Evolutionary conservation across 352 stramenopile genomes (phyloP), one percentile per base, ranked within the genome.

Genomic region (Globisporangium splendens): DNA sequence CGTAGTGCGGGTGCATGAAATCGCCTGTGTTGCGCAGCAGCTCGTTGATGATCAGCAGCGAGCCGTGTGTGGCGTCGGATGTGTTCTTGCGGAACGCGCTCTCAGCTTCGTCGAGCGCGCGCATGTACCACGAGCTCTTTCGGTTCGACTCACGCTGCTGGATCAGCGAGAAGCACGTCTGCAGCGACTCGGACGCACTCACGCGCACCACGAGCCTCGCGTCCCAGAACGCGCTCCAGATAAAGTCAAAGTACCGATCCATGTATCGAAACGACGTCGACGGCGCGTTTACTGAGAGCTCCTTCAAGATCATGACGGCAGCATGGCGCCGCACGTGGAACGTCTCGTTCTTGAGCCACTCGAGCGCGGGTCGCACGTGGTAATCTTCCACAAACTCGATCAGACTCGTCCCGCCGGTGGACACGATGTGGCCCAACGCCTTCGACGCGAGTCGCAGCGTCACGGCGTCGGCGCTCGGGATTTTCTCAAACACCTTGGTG

Each of bases 371-470:
- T 24, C 89, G 89, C 42, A 95, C 83, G 66, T 95, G 84, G 61
- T 95, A 94, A 22, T 95, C 84, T 35, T 95, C 86, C 24, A 95
- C 83, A 61, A 95, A 95, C 59, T 95, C 86, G 42, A 95, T 93
- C 21, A 95, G 65, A 33, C 80, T 91, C 38, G 86, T 95, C 8
- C 86, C 86, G 28, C 84, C 86, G 0, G 84, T 93, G 8, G 84
- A 94, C 22, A 95, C 84, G 39, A 95, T 92, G 61, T 95, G 86
- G n/a, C 86, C 86, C 0, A 95, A 63, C 22, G 84, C 86, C 59
- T 93, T 93, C 42, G 83, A 70, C 3, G 83, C 84, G 18, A 92
- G 65, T 11, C 83, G 81, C 46, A 95, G 66, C 58, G 86, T 94
- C 21, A 80, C 60, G 38, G 78, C 59, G 57, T 95, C 86, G 6